These are phyloP conservation scores for Lecanicillium sp. DNA, from an alignment of 2,329 filamentous ascomycete genomes.

Conservation along the genomic window DNA sequence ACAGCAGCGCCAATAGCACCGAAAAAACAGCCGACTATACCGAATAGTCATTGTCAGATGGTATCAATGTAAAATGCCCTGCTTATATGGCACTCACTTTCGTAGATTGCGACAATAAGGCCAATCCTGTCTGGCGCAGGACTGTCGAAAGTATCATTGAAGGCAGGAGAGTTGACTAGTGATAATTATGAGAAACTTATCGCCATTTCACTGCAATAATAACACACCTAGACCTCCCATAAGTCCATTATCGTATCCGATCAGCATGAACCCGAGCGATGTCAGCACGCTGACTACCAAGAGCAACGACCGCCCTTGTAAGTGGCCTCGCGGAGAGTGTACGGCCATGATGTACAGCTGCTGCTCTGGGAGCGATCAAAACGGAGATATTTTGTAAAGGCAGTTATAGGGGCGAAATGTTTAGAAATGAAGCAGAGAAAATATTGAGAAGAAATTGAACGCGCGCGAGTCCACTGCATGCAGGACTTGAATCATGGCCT, in stretches of 20 bases:
- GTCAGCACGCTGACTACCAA: slow-evolving; percentile 34
- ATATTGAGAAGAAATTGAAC: too few relatives aligned
- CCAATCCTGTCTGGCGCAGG: slow-evolving; percentile 33
- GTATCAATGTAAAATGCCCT: too few relatives aligned
- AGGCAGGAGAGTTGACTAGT: slow-evolving; percentile 30
- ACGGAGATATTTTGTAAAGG: too few relatives aligned
- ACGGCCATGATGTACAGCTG: too few relatives aligned
- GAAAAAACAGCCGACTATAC: slow-evolving; percentile 22
- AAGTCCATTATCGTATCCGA: slow-evolving; percentile 39
- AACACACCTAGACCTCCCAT: slow-evolving; percentile 28
- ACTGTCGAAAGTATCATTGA: slow-evolving; percentile 30
- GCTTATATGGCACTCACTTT: slow-evolving; percentile 22
- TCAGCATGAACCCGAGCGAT: slow-evolving; percentile 38
- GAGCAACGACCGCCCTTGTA: slow-evolving; percentile 28
- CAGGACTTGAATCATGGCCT: too few relatives aligned
- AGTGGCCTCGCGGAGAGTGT: too few relatives aligned
- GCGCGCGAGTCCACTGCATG: too few relatives aligned
- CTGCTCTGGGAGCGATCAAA: too few relatives aligned
- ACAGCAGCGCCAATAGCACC: slow-evolving; percentile 22
- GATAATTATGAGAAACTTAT: slow-evolving; percentile 12
- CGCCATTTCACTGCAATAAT: too few relatives aligned
- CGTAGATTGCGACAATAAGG: slow-evolving; percentile 38
- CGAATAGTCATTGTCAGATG: too few relatives aligned
- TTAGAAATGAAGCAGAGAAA: too few relatives aligned
- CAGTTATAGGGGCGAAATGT: too few relatives aligned